Conservation (phyloP, 495 filamentous ascomycete genomes). For the Tuber indicum region DNA sequence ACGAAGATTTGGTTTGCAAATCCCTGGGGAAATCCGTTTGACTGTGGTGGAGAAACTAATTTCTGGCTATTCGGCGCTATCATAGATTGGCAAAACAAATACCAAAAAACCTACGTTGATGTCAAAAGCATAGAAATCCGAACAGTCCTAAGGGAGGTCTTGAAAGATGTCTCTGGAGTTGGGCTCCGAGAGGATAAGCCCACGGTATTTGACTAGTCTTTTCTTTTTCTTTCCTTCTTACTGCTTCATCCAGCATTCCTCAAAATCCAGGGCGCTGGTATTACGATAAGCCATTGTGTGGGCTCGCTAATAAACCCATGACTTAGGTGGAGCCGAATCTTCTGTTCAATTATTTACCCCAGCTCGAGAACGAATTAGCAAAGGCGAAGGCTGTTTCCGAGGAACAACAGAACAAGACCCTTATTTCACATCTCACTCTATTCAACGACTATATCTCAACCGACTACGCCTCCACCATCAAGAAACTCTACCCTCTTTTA, state of each 20-base stretch:
- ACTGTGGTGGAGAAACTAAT: slow-evolving; percentile 1
- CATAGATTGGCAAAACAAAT: slow-evolving; percentile 40
- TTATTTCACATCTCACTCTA: slow-evolving; percentile 46
- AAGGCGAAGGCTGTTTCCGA: slow-evolving; percentile 42
- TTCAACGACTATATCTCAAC: slow-evolving; percentile 45
- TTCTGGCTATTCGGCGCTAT: background rate
- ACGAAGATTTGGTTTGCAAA: slow-evolving; percentile 35
- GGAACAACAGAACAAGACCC: slow-evolving; percentile 58
- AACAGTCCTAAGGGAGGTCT: slow-evolving; percentile 30
- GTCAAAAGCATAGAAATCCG: slow-evolving; percentile 38
- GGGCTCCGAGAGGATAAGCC: slow-evolving; percentile 38
- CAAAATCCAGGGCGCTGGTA: too few relatives aligned
- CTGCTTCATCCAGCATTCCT: background rate
- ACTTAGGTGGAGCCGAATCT: slow-evolving; percentile 34
- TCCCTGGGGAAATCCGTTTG: background rate
- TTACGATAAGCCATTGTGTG: background rate
- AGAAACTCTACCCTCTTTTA: slow-evolving; percentile 45
- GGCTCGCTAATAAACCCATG: background rate
- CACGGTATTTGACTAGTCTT: slow-evolving; percentile 23
- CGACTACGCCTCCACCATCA: slow-evolving; percentile 42
- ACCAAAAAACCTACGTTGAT: slow-evolving; percentile 39
- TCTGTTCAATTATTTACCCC: slow-evolving; percentile 39
- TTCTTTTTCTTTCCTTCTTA: background rate
- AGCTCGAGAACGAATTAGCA: slow-evolving; percentile 24
- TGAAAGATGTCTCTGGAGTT: slow-evolving; percentile 35